Evolutionary conservation across 148 eudicot genomes (phyloP), one percentile per base, ranked within the genome.

Genomic region (Camellia lanceoleosa): DNA sequence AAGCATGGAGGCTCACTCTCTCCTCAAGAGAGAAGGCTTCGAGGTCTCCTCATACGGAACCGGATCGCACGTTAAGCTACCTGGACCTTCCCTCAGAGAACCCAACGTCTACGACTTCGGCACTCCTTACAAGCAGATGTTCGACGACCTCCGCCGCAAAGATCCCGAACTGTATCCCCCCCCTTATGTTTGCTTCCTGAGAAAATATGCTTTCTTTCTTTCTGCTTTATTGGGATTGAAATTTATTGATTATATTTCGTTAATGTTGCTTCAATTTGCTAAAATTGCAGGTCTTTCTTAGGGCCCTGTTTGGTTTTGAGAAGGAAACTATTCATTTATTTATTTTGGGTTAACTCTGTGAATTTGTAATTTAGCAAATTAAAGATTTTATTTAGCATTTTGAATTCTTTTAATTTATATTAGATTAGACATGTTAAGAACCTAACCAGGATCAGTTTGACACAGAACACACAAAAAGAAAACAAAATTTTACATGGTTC

Each of bases 71-170:
- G 98, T 93, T 62, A 96, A 96, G 88, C 95, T 93, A 52, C 99
- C 98, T 49, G 99, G 98, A 18, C 99, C 99, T 49, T 93, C 99
- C 10, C 83, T 92, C 79, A 86, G 94, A 76, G 95, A 93, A 84
- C 99, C 99, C 8, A 96, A 92, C 67, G 90, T 93, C 65, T 96
- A 96, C 74, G 94, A 96, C 10, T 96, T 96, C 79, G 98, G 99
- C 43, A 96, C 98, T 52, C 98, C 98, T 41, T 96, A 96, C 62
- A 93, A 93, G 87, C 97, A 89, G 5, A 96, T 96, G 98, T 89
- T 85, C 68, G 99, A 96, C 20, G 98, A 96, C 63, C 90, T 96
- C 67, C 86, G 94, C 44, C 99, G 98, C 73, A 96, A 93, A 85
- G 98, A 96, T 83, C 91, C 94, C 44, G 94, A 93, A 78, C 87